phyloP scores from a whole-genome alignment of 768 basidiomycete species.

The Leucosporidium scottii region DNA sequence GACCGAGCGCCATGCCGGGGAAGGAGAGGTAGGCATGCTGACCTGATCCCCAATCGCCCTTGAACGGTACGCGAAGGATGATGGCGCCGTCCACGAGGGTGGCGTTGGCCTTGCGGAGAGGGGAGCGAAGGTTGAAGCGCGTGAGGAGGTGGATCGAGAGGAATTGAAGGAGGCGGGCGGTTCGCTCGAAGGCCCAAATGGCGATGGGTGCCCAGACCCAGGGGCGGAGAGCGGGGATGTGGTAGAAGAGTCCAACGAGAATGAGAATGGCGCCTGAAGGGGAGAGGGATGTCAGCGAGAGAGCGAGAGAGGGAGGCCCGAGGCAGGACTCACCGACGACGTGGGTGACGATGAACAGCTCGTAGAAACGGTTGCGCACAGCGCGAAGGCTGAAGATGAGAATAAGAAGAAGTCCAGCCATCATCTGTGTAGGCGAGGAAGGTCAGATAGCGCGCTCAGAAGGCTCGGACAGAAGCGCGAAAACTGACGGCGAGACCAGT shows the following conservation, averaged over 20 bases:
- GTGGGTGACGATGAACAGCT: slow-evolving; percentile 23
- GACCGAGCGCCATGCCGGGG: neutral
- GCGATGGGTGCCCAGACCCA: neutral
- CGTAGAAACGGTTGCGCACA: slow-evolving; percentile 3
- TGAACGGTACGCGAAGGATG: neutral
- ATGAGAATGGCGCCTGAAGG: neutral
- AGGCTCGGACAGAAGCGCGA: neutral
- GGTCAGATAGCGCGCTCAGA: neutral
- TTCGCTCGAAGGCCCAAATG: neutral
- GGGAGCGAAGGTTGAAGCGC: neutral
- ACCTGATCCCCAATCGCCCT: neutral
- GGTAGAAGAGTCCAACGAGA: slow-evolving; percentile 16
- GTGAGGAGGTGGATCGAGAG: neutral
- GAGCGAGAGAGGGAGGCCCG: slow-evolving; percentile 6
- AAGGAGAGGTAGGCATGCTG: neutral
- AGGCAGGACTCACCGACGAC: slow-evolving; percentile 18
- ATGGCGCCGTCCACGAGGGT: neutral
- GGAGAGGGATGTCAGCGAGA: neutral
- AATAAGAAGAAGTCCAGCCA: neutral
- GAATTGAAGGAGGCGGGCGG: neutral
- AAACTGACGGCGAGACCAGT: slow-evolving; percentile 22
- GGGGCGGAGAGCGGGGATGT: slow-evolving; percentile 10
- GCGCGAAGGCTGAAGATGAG: neutral
- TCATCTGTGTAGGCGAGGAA: neutral
- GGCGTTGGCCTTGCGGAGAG: neutral